Evolutionary conservation across 1,139 yeast genomes (phyloP).

Genomic region (Dujonia santamariae): DNA sequence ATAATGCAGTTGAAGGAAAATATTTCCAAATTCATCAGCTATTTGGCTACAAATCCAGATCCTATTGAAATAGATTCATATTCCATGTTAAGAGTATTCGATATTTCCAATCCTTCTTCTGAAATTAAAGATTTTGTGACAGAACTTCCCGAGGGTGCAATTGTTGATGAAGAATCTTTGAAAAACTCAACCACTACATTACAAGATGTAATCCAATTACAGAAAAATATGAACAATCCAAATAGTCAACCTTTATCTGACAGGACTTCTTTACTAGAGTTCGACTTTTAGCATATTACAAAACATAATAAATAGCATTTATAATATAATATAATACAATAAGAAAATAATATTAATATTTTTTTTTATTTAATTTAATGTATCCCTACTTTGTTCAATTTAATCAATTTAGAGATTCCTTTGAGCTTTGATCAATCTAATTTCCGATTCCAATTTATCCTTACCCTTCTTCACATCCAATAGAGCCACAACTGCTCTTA

Average conservation of each 20-base stretch:
- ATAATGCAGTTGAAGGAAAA: constrained; percentile 13
- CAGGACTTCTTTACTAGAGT: constrained; percentile 1
- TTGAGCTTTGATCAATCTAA: constrained; percentile 55
- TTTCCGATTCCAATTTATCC: constrained; percentile 84
- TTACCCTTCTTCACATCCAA: constrained; percentile 83
- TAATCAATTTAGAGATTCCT: constrained; percentile 34
- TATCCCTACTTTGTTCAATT: too few species aligned
- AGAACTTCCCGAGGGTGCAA: neutral
- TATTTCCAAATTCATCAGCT: constrained; percentile 10
- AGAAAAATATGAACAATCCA: too few species aligned
- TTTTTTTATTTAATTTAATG: too few species aligned
- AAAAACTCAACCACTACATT: constrained; percentile 4
- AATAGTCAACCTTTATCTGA: neutral
- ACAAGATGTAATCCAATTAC: neutral
- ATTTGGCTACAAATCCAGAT: constrained; percentile 5
- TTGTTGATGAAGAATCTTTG: constrained; percentile 4
- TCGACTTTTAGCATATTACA: constrained; percentile 3
- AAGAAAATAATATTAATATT: too few species aligned
- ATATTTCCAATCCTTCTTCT: constrained; percentile 6
- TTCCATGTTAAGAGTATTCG: constrained; percentile 11
- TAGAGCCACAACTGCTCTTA: constrained; percentile 68
- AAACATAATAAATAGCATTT: neutral
- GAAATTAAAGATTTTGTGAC: constrained; percentile 5
- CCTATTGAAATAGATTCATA: constrained; percentile 5
- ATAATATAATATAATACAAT: neutral